Evolutionary conservation across 768 basidiomycete species (phyloP).

Genomic region (Pisolithus albus): DNA sequence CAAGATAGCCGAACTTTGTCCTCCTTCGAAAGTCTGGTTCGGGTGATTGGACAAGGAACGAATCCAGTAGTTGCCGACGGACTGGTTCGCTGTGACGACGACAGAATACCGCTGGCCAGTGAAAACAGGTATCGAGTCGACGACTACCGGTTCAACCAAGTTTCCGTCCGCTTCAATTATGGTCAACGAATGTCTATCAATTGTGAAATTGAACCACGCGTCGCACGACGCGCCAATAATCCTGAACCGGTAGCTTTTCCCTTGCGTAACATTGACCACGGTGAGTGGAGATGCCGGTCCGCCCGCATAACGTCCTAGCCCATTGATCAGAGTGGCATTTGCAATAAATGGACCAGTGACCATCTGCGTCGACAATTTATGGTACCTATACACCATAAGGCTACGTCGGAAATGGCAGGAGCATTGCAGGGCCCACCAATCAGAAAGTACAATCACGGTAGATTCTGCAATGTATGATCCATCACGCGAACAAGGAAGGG

Average conservation of each 20-base stretch:
- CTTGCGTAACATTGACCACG: constrained; percentile 28
- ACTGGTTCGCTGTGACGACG: constrained; percentile 40
- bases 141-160: constrained; percentile 32
- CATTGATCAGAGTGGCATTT: constrained; percentile 34
- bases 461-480: background rate
- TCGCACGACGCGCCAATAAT: constrained; percentile 36
- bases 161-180: constrained; percentile 43
- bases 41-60: constrained; percentile 33
- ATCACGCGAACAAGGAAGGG: background rate
- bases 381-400: constrained; percentile 6
- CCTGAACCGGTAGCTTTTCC: constrained; percentile 33
- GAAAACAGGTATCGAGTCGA: constrained; percentile 29
- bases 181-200: constrained; percentile 39
- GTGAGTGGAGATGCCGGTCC: constrained; percentile 29
- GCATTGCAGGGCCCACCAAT: background rate
- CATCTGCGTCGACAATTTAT: background rate
- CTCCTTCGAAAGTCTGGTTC: constrained; percentile 24
- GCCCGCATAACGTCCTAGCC: constrained; percentile 29
- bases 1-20: constrained; percentile 45
- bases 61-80: constrained; percentile 51
- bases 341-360: constrained; percentile 12
- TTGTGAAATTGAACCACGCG: constrained; percentile 36
- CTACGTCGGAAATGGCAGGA: background rate
- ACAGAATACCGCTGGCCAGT: constrained; percentile 41
- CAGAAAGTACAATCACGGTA: background rate